Percentiles rank a stretch among this genome's conserved stretches.
Conservation (phyloP, 2,329 filamentous ascomycete genomes). For the Fusarium odoratissimum region DNA sequence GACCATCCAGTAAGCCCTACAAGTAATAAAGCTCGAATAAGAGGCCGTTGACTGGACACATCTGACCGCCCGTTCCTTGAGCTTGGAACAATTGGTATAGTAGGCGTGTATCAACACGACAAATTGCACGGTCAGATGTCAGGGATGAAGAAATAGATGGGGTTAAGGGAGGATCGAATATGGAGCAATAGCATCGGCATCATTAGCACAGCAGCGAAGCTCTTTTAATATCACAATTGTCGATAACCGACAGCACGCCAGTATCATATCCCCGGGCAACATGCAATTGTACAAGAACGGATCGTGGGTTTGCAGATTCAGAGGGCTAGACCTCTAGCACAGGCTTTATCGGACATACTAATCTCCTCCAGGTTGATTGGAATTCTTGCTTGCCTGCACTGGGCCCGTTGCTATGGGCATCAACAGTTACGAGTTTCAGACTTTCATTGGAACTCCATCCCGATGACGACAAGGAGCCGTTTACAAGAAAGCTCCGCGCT, state of each 20-base stretch:
- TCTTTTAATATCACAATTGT: slow-evolving; percentile 19
- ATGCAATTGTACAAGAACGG: slow-evolving; percentile 17
- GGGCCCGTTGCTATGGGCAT: slow-evolving; percentile 26
- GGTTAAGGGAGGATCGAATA: slow-evolving; percentile 1
- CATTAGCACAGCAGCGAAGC: neutral
- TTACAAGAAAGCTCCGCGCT: slow-evolving; percentile 8
- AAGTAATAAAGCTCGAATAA: neutral
- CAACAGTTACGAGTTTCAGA: slow-evolving; percentile 28
- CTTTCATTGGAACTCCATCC: slow-evolving; percentile 13
- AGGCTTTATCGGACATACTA: slow-evolving; percentile 19
- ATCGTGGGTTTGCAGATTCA: slow-evolving; percentile 11
- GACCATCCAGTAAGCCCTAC: slow-evolving; percentile 4
- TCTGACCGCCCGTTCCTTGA: neutral
- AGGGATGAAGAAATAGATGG: slow-evolving; percentile 22
- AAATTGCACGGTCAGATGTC: slow-evolving; percentile 11
- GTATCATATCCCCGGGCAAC: slow-evolving; percentile 44
- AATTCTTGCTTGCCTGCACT: slow-evolving; percentile 30
- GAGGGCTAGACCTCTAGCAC: neutral
- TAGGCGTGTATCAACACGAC: slow-evolving; percentile 8
- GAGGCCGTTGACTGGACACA: slow-evolving; percentile 3
- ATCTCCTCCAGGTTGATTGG: slow-evolving; percentile 43
- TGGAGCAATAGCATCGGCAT: neutral
- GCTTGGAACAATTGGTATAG: slow-evolving; percentile 1
- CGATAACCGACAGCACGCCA: neutral
- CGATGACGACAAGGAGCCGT: slow-evolving; percentile 18